Conservation (phyloP, 2,329 filamentous ascomycete genomes). For the Sclerotiophoma versabilis region DNA sequence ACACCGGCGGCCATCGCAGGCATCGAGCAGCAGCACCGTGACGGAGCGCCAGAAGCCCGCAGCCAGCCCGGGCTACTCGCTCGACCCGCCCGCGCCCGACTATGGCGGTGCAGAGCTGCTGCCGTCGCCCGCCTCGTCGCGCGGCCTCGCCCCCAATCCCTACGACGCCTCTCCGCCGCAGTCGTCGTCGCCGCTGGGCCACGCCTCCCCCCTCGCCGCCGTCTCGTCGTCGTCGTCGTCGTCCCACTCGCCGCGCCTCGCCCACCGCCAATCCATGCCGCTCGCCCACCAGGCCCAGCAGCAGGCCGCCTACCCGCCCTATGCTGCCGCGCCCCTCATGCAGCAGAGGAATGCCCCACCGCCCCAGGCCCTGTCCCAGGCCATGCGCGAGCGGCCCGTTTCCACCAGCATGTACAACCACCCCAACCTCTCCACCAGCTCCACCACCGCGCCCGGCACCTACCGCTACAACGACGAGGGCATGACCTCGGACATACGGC, state of each 20-base stretch:
- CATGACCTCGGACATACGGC: constrained; percentile 46
- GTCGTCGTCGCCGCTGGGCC: constrained; percentile 34
- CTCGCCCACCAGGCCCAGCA: constrained; percentile 52
- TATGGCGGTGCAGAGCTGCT: constrained; percentile 29
- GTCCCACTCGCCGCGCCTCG: constrained; percentile 45
- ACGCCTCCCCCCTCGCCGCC: constrained; percentile 26
- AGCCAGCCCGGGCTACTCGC: background rate
- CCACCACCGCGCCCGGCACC: constrained; percentile 49
- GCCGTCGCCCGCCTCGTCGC: constrained; percentile 40
- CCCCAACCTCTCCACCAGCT: constrained; percentile 56
- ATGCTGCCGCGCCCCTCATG: constrained; percentile 33
- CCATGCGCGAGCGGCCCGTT: constrained; percentile 49
- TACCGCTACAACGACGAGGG: constrained; percentile 58
- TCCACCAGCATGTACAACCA: constrained; percentile 59
- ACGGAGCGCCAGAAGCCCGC: constrained; percentile 40
- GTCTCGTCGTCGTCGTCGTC: constrained; percentile 36
- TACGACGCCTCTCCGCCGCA: constrained; percentile 45
- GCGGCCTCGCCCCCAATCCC: constrained; percentile 52
- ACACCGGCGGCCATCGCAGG: constrained; percentile 32
- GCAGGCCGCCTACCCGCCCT: constrained; percentile 42
- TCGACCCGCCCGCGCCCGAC: constrained; percentile 40
- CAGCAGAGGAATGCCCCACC: constrained; percentile 37
- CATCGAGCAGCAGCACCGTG: constrained; percentile 47
- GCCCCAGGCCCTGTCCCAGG: constrained; percentile 31
- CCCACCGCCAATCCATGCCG: constrained; percentile 54